These are phyloP conservation scores for Diplocarpon rosae DNA, from an alignment of 2,329 filamentous ascomycete species.

Conservation along the genomic window DNA sequence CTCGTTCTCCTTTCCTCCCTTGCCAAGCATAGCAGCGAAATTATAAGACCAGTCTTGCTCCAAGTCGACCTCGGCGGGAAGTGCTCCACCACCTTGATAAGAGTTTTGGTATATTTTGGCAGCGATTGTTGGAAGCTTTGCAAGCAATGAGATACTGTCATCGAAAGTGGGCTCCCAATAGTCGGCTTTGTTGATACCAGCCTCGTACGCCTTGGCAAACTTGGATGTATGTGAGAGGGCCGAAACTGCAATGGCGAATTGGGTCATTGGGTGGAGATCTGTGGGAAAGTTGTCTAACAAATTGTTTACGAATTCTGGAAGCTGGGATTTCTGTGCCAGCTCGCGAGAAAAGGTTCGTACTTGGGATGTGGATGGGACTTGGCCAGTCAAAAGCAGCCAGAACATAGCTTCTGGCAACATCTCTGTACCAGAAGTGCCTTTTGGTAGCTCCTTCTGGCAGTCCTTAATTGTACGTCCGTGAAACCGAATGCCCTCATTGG, in stretches of 20 bases:
- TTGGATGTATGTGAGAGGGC: slow-evolving; percentile 91
- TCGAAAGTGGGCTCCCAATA: slow-evolving; percentile 99
- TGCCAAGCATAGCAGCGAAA: slow-evolving; percentile 92
- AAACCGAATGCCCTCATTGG: slow-evolving; percentile 95
- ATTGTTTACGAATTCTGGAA: slow-evolving; percentile 74
- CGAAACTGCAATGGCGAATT: slow-evolving; percentile 89
- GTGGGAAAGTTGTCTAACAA: slow-evolving; percentile 84
- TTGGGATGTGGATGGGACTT: slow-evolving; percentile 76
- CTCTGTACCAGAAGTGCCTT: slow-evolving; percentile 83
- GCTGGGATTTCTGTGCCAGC: slow-evolving; percentile 72
- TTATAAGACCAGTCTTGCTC: slow-evolving; percentile 98
- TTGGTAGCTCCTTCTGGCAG: slow-evolving; percentile 86
- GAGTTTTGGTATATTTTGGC: slow-evolving; percentile 96
- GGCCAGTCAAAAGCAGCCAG: slow-evolving; percentile 90
- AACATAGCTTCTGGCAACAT: slow-evolving; percentile 99
- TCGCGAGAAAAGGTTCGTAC: slow-evolving; percentile 74
- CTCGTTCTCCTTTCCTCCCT: slow-evolving; percentile 76
- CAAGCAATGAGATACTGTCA: slow-evolving; percentile 84
- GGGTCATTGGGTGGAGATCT: slow-evolving; percentile 95
- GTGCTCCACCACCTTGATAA: slow-evolving; percentile 64
- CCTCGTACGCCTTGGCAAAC: slow-evolving; percentile 88
- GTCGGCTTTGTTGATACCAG: slow-evolving; percentile 84
- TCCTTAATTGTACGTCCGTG: slow-evolving; percentile 97
- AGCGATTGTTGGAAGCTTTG: slow-evolving; percentile 92
- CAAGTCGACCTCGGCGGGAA: slow-evolving; percentile 66